Conservation (phyloP, 208 protist species). For the Leishmania braziliensis region DNA sequence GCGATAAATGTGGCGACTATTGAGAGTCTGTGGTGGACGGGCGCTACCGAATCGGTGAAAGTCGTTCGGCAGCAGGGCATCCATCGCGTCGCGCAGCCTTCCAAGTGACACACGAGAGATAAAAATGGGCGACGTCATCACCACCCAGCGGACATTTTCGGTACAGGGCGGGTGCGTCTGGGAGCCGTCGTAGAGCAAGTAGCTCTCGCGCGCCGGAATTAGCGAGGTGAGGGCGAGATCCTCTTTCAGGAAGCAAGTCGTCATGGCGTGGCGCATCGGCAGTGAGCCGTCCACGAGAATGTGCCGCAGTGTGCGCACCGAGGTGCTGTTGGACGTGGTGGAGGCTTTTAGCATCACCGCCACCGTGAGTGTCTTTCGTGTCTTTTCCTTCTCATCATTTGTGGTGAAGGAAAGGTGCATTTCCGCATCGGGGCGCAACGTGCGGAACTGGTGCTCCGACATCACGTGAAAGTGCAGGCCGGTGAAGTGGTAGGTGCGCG, state of each 20-base stretch:
- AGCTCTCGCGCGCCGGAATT: slow-evolving; percentile 55
- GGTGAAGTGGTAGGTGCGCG: slow-evolving; percentile 51
- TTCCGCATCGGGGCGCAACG: slow-evolving; percentile 58
- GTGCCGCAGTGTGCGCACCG: slow-evolving; percentile 57
- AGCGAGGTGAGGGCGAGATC: slow-evolving; percentile 49
- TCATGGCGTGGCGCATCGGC: slow-evolving; percentile 55
- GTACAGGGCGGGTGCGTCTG: slow-evolving; percentile 75
- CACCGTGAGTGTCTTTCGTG: slow-evolving; percentile 44
- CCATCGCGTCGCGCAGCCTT: slow-evolving; percentile 52
- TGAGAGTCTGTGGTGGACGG: slow-evolving; percentile 65
- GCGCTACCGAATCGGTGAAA: slow-evolving; percentile 61
- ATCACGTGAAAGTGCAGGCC: slow-evolving; percentile 68
- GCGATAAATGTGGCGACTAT: slow-evolving; percentile 62
- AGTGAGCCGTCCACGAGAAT: slow-evolving; percentile 66
- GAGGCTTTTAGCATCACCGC: slow-evolving; percentile 72
- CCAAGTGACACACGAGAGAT: slow-evolving; percentile 56
- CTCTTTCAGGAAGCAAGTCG: slow-evolving; percentile 64
- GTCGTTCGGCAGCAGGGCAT: slow-evolving; percentile 45
- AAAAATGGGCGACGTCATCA: slow-evolving; percentile 75
- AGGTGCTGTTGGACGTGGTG: slow-evolving; percentile 52
- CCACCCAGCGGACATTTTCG: slow-evolving; percentile 74
- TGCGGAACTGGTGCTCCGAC: slow-evolving; percentile 66
- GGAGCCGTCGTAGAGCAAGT: slow-evolving; percentile 81
- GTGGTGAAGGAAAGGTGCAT: slow-evolving; percentile 68
- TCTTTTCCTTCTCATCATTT: slow-evolving; percentile 11